Evolutionary conservation across 495 filamentous ascomycete genomes (phyloP).

Genomic region (Chaetomium cochliodes): DNA sequence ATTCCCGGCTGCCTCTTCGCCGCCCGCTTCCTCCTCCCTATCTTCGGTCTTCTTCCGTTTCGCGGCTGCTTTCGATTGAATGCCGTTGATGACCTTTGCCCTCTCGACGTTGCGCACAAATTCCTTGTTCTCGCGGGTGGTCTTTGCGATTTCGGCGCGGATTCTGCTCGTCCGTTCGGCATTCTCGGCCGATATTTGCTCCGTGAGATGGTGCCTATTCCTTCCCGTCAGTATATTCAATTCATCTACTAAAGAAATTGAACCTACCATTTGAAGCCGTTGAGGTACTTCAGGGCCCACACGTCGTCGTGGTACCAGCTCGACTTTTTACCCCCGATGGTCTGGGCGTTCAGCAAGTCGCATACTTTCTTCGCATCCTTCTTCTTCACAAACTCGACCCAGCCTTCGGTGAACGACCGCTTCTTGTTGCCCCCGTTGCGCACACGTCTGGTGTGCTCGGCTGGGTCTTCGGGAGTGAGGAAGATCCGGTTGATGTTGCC

Average conservation of each 20-base stretch:
- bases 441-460: slow-evolving; percentile 57
- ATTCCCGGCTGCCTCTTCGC: slow-evolving; percentile 13
- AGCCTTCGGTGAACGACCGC: slow-evolving; percentile 82
- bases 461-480: slow-evolving; percentile 73
- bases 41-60: slow-evolving; percentile 49
- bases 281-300: slow-evolving; percentile 75
- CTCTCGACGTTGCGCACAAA: slow-evolving; percentile 76
- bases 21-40: slow-evolving; percentile 27
- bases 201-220: slow-evolving; percentile 50
- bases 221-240: background rate
- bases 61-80: slow-evolving; percentile 61
- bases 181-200: slow-evolving; percentile 76
- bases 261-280: slow-evolving; percentile 71
- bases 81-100: slow-evolving; percentile 69
- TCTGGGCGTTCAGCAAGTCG: slow-evolving; percentile 80
- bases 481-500: slow-evolving; percentile 83
- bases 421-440: slow-evolving; percentile 82
- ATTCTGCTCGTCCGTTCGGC: slow-evolving; percentile 76
- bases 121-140: slow-evolving; percentile 76
- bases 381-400: slow-evolving; percentile 75
- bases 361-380: slow-evolving; percentile 74
- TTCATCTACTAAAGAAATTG: too few relatives aligned
- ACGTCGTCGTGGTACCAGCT: slow-evolving; percentile 91
- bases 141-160: slow-evolving; percentile 75
- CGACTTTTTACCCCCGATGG: slow-evolving; percentile 83